Evolutionary conservation across 2,329 filamentous ascomycete species (phyloP), one percentile per base, ranked within the genome.

Genomic region (Hymenoscyphus linearis): DNA sequence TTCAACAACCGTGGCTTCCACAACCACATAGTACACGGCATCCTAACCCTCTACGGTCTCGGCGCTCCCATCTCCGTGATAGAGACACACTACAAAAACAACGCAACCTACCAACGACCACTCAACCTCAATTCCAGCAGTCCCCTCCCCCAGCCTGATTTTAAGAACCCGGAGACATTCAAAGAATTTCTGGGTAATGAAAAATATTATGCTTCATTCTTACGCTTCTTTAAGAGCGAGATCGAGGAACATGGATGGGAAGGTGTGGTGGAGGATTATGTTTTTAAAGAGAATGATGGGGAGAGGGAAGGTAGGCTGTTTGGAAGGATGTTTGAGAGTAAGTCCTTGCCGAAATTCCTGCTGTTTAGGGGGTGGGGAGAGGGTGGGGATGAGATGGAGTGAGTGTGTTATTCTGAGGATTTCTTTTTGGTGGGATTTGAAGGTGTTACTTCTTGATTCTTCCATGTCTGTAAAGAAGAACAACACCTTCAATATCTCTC

Each of bases 1-100:
- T 96, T 92, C 79, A 96, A 95, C 64, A 63, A 81, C 0, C 70
- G 74, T 1, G 88, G 88, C 0, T 96, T 89, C 65, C 93, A 97
- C 70, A 90, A 96, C 72, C 92, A 96, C 70, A 90, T 95, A 63
- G 81, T 81, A 3, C 92, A 96, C 68, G 86, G 91, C 37, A 76
- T 96, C 4, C 81, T 96, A 12, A 86, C 86, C 16, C 77, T 95
- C 34, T 96, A 88, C 72, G 88, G 89, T 36, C 85, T 95, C 1
- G 87, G 88, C 0, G 91, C 90, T 7, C 75, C 81, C 0, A 73
- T 86, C 0, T 72, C 79, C 0, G 73, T 82, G 18, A 79, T 97
- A 3, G 79, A 86, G 67, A 75, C 76, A 12, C 86, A 82, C 16
- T 96, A 89, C 71, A 78, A 85, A 52, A 72, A 76, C 52, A 92